A percentile compares a stretch with the other conserved stretches of the same genome.
Conservation (phyloP, 2,329 filamentous ascomycete genomes). For the Karstenula rhodostoma region DNA sequence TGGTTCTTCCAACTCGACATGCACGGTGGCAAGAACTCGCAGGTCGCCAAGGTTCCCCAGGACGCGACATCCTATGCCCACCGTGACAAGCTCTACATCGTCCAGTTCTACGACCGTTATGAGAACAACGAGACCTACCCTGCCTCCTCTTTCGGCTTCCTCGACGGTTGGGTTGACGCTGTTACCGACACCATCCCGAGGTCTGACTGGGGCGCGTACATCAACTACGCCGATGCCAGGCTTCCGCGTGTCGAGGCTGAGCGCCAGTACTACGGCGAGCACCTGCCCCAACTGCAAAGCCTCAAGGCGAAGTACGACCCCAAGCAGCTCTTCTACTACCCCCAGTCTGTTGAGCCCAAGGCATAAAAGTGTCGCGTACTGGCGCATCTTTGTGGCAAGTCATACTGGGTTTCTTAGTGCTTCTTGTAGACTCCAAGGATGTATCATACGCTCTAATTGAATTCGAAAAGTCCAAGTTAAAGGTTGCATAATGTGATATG, state of each 20-base stretch:
- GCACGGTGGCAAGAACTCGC: slow-evolving; percentile 24
- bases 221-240: slow-evolving; percentile 58
- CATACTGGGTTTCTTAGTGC: slow-evolving; percentile 4
- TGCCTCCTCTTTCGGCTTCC: slow-evolving; percentile 40
- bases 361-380: not conserved
- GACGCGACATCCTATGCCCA: slow-evolving; percentile 24
- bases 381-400: not conserved
- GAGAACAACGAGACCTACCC: slow-evolving; percentile 36
- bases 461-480: not conserved
- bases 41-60: slow-evolving; percentile 17
- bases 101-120: slow-evolving; percentile 25
- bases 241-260: slow-evolving; percentile 52
- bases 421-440: not conserved
- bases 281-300: slow-evolving; percentile 33
- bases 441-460: slow-evolving; percentile 1
- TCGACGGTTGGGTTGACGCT: slow-evolving; percentile 48
- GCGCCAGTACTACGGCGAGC: slow-evolving; percentile 52
- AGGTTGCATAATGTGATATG: not conserved
- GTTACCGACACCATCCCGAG: slow-evolving; percentile 28
- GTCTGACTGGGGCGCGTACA: slow-evolving; percentile 53
- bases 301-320: slow-evolving; percentile 46
- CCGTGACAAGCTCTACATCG: slow-evolving; percentile 21
- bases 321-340: slow-evolving; percentile 27
- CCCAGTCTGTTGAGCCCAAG: slow-evolving; percentile 20
- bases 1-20: slow-evolving; percentile 26